Evolutionary conservation across 108 stramenopile species (phyloP).

Genomic region (Nitzschia sp.): DNA sequence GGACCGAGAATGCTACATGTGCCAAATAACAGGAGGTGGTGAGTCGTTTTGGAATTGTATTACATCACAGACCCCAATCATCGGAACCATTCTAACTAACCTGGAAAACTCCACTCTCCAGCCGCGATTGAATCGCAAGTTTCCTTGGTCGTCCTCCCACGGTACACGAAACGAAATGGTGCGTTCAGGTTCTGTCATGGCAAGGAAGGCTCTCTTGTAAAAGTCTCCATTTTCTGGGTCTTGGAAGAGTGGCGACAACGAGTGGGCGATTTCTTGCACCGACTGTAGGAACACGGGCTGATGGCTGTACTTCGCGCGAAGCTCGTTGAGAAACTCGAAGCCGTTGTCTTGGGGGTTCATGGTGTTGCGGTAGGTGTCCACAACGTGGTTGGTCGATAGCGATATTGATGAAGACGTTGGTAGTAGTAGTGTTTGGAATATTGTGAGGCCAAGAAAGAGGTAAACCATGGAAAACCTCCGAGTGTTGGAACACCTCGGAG

Average conservation of each 20-base stretch:
- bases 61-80: too few species aligned
- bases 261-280: conserved; percentile 71
- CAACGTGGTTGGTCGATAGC: neutral
- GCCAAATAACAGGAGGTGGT: neutral
- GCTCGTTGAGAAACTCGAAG: conserved; percentile 49
- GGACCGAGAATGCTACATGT: conserved; percentile 82
- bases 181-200: conserved; percentile 82
- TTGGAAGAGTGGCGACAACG: conserved; percentile 59
- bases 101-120: conserved; percentile 83
- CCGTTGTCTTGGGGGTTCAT: neutral
- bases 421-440: neutral
- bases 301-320: conserved; percentile 63
- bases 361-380: neutral
- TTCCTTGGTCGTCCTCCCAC: conserved; percentile 67
- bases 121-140: conserved; percentile 53
- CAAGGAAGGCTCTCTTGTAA: conserved; percentile 67
- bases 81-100: conserved; percentile 5
- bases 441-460: conserved; percentile 8
- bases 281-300: conserved; percentile 72
- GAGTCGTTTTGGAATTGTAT: too few species aligned
- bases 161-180: conserved; percentile 72
- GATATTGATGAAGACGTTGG: neutral
- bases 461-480: neutral
- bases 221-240: conserved; percentile 64
- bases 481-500: neutral